phyloP scores from a whole-genome alignment of 176 grass and related monocot genomes.

The Miscanthus lutarioriparius region DNA sequence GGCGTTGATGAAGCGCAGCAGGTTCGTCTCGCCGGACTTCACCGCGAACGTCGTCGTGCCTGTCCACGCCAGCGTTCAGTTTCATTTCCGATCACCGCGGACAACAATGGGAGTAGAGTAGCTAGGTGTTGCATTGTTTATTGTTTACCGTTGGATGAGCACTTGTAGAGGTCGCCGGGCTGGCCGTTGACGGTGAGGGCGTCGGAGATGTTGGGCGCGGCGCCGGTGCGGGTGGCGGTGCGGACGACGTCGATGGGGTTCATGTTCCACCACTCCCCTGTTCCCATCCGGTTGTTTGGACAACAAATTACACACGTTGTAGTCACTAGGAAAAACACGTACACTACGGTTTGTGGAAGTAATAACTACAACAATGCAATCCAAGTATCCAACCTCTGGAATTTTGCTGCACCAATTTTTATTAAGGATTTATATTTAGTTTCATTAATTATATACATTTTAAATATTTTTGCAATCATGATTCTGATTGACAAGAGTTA shows the following conservation, averaged over 20 bases:
- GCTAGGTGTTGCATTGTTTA: not conserved
- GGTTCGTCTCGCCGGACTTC: constrained; percentile 81
- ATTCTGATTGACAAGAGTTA: not conserved
- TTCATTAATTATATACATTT: not conserved
- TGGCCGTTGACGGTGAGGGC: constrained; percentile 92
- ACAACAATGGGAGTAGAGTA: no score
- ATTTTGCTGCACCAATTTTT: not conserved
- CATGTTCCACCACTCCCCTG: constrained; percentile 94
- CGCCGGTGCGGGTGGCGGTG: constrained; percentile 68
- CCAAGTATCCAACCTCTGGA: not conserved
- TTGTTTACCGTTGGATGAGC: constrained; percentile 59
- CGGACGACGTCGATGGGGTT: constrained; percentile 85
- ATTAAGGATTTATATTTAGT: not conserved
- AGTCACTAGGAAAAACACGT: not conserved
- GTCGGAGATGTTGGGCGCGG: constrained; percentile 77
- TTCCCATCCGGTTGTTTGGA: not conserved
- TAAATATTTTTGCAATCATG: not conserved
- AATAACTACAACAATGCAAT: not conserved
- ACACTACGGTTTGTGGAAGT: not conserved
- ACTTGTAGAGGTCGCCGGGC: constrained; percentile 88
- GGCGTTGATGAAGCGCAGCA: constrained; percentile 82
- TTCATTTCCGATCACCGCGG: not conserved
- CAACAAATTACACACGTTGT: not conserved
- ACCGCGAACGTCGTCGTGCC: constrained; percentile 64
- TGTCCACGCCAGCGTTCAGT: not conserved